Evolutionary conservation across 495 filamentous ascomycete genomes (phyloP), one percentile per base, ranked within the genome.

Genomic region (Rostrohypoxylon terebratum): DNA sequence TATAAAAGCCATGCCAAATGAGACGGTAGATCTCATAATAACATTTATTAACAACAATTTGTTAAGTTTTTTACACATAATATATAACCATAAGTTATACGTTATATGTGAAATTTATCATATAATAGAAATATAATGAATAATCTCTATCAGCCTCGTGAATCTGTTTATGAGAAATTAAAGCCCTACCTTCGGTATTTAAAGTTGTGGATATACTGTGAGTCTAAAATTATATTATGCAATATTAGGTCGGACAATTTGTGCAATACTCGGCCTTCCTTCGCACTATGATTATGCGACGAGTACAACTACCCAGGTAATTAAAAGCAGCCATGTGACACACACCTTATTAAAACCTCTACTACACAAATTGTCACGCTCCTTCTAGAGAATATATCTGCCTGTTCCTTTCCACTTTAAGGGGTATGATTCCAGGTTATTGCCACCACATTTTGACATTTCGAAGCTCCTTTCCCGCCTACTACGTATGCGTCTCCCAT

Each of bases 251-350:
- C 54, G 38, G 53, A 28, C 18, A 47, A 38, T 45, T 65, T 66
- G 62, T 57, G 23, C 48, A 57, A 63, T 70, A 13, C 25, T 33
- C 61, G 36, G 33, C 25, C 7, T 40, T 31, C 20, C 13, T 14
- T 62, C 51, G 33, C 58, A 55, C 61, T n/a, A 51, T 34, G 2
- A 40, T 67, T 63, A 71, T 71, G 69, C 40, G 60, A 51, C 33
- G 38, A 28, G 58, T 63, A 67, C 55, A 20, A 42, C 9, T 28
- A 51, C 18, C 20, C 8, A 33, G 6, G 62, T 63, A 68, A 14
- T 50, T 66, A 70, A 70, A 74, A 67, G 66, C 59, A 59, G 62
- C 71, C 71, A 70, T 66, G 63, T 74, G 67, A 74, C 59, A 48
- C 62, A 59, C 62, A 48, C 50, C 57, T 53, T 38, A 58, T 55